Percentiles rank a stretch among this genome's conserved stretches.
phyloP scores from a whole-genome alignment of 306 rosid species.

The Pyrus betulifolia region DNA sequence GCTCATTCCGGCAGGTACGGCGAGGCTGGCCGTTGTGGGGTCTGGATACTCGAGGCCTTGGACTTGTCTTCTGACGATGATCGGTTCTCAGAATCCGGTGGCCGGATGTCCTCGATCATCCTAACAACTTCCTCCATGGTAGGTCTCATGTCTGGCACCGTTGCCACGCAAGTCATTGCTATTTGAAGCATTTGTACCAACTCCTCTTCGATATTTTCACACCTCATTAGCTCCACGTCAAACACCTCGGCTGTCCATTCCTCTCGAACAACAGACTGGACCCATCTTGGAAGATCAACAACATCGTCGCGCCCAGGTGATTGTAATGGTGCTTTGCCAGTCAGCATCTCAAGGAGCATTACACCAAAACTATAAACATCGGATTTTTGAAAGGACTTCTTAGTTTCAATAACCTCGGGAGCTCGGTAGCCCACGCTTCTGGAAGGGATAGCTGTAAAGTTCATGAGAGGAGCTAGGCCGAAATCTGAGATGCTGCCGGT shows the following conservation, averaged over 20 bases:
- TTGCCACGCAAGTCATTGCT: slow-evolving; percentile 87
- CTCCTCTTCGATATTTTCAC: slow-evolving; percentile 77
- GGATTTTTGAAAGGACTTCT: slow-evolving; percentile 56
- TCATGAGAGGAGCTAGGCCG: slow-evolving; percentile 61
- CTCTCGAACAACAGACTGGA: slow-evolving; percentile 75
- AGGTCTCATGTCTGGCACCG: slow-evolving; percentile 66
- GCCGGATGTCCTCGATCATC: slow-evolving; percentile 63
- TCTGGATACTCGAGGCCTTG: slow-evolving; percentile 20
- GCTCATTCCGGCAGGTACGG: background rate
- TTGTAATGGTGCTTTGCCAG: slow-evolving; percentile 71
- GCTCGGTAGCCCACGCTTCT: slow-evolving; percentile 66
- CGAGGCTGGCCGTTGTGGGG: background rate
- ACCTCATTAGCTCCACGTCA: slow-evolving; percentile 74
- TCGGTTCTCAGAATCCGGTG: slow-evolving; percentile 34
- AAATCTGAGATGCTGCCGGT: slow-evolving; percentile 71
- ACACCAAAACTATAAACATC: slow-evolving; percentile 84
- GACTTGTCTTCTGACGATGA: slow-evolving; percentile 37
- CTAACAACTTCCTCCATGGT: slow-evolving; percentile 71
- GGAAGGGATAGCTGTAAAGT: slow-evolving; percentile 31
- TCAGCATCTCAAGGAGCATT: slow-evolving; percentile 82
- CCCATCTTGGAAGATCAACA: slow-evolving; percentile 90
- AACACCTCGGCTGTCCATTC: slow-evolving; percentile 98
- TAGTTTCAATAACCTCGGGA: slow-evolving; percentile 59
- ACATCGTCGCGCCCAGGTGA: slow-evolving; percentile 63
- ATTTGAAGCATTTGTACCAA: slow-evolving; percentile 90